phyloP scores from a whole-genome alignment of 1,284 basidiomycete genomes.

The Sporisorium sorghi region DNA sequence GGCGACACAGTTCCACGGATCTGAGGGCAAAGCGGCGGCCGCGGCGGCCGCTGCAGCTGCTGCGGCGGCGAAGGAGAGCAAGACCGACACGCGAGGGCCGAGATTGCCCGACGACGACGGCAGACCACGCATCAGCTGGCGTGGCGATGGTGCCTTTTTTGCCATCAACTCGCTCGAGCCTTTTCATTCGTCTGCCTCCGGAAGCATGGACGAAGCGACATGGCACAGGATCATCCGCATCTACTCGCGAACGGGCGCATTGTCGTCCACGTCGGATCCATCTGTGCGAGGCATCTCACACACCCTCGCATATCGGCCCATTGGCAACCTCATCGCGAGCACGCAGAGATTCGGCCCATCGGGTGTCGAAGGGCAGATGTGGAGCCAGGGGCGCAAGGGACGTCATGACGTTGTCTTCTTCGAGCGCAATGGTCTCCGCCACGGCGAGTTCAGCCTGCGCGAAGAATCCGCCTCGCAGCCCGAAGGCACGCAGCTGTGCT shows the following conservation, averaged over 20 bases:
- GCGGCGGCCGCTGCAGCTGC: constrained; percentile 72
- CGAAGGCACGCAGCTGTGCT: constrained; percentile 59
- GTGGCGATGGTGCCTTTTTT: constrained; percentile 91
- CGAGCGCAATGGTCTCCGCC: constrained; percentile 90
- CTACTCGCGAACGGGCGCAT: constrained; percentile 75
- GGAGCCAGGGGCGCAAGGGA: constrained; percentile 63
- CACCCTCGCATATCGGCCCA: constrained; percentile 85
- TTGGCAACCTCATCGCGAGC: constrained; percentile 83
- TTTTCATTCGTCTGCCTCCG: constrained; percentile 13
- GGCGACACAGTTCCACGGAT: constrained; percentile 96
- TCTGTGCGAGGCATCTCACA: constrained; percentile 84
- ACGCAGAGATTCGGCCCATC: constrained; percentile 83
- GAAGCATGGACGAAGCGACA: constrained; percentile 61
- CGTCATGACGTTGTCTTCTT: constrained; percentile 93
- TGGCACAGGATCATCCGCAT: constrained; percentile 79
- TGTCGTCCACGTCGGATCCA: constrained; percentile 85
- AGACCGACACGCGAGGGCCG: constrained; percentile 58
- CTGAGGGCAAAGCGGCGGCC: constrained; percentile 88
- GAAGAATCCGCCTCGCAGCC: constrained; percentile 70
- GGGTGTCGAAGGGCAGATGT: constrained; percentile 71
- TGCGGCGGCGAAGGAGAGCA: constrained; percentile 63
- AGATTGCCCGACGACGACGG: constrained; percentile 77
- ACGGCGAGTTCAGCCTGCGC: constrained; percentile 86
- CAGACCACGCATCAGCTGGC: constrained; percentile 84
- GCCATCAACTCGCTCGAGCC: constrained; percentile 80